Evolutionary conservation across 441 rosid species (phyloP), one percentile per base, ranked within the genome.

Genomic region (Biscutella laevigata): DNA sequence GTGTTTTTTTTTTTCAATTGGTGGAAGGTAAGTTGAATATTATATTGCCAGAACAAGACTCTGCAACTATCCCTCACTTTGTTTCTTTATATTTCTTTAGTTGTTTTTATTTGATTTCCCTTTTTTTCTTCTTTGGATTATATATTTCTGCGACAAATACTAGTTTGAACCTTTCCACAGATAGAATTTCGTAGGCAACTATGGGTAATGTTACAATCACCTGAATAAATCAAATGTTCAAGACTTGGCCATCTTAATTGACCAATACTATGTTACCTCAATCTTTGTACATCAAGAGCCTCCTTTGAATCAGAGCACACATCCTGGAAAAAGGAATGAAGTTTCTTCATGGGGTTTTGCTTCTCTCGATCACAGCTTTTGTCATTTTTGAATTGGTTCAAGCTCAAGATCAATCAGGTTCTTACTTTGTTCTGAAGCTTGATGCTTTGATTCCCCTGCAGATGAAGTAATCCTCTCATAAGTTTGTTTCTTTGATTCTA

Each of bases 361-460:
- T 2, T 20, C 0, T 42, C 30, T 48, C 41, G 46, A 21, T 61
- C 25, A 3, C 22, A 59, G 41, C 40, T 40, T 53, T 39, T 20
- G 15, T 28, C 9, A 14, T 67, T 47, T 15, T 35, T 25, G 44
- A 19, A 37, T 36, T 17, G n/a, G 59, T 35, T 17, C 40, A 48
- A 33, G 53, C 71, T 49, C 71, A 67, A 67, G 29, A 61, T 61
- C 62, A 48, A 22, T 4, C 71, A 67, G 71, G 71, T 67, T 59
- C 29, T 10, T 37, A 27, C 28, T 12, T 12, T 41, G 21, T 3
- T 32, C 24, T 32, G 20, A 20, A 53, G 7, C 22, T 44, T 61
- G 20, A 19, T 36, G 10, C 11, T 34, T 26, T 41, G 14, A 11
- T 15, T 33, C 39, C 0, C 39, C 0, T 35, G 6, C 11, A 47